Percentiles rank a stretch among this genome's conserved stretches.
These are phyloP conservation scores for Aspergillus neoniger DNA, from an alignment of 2,329 filamentous ascomycete species.

Conservation along the genomic window DNA sequence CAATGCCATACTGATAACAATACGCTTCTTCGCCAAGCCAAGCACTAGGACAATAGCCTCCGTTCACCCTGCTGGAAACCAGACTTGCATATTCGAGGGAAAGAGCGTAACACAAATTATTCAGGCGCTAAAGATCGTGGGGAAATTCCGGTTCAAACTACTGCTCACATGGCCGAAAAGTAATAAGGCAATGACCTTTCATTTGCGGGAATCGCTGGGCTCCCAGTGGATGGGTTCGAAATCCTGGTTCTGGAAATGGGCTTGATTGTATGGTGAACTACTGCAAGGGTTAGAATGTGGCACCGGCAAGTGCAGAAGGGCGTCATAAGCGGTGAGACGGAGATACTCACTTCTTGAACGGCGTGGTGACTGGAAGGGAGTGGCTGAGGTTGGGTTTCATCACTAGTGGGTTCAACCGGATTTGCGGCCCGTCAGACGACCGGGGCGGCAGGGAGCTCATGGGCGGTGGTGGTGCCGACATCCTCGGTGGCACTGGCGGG, in stretches of 20 bases:
- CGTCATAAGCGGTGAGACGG: not conserved
- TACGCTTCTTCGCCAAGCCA: slow-evolving; percentile 2
- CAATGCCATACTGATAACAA: slow-evolving; percentile 1
- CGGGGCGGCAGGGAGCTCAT: slow-evolving; percentile 38
- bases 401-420: slow-evolving; percentile 45
- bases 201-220: slow-evolving; percentile 41
- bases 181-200: not conserved
- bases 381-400: slow-evolving; percentile 45
- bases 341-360: slow-evolving; percentile 44
- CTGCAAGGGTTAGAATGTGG: slow-evolving; percentile 3
- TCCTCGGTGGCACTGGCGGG: slow-evolving; percentile 26
- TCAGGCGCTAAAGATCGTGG: slow-evolving; percentile 6
- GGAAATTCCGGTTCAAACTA: not conserved
- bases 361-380: slow-evolving; percentile 42
- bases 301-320: not conserved
- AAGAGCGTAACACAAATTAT: slow-evolving; percentile 4
- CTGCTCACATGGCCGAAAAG: not conserved
- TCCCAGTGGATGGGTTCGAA: slow-evolving; percentile 50
- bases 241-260: slow-evolving; percentile 49
- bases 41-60: slow-evolving; percentile 1
- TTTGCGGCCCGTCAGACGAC: slow-evolving; percentile 42
- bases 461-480: slow-evolving; percentile 32
- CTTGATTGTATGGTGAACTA: slow-evolving; percentile 49
- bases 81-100: slow-evolving; percentile 5
- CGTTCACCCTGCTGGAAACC: slow-evolving; percentile 1